These are phyloP conservation scores for Akanthomyces dipterigenus DNA, from an alignment of 2,329 filamentous ascomycete genomes.

Conservation along the genomic window DNA sequence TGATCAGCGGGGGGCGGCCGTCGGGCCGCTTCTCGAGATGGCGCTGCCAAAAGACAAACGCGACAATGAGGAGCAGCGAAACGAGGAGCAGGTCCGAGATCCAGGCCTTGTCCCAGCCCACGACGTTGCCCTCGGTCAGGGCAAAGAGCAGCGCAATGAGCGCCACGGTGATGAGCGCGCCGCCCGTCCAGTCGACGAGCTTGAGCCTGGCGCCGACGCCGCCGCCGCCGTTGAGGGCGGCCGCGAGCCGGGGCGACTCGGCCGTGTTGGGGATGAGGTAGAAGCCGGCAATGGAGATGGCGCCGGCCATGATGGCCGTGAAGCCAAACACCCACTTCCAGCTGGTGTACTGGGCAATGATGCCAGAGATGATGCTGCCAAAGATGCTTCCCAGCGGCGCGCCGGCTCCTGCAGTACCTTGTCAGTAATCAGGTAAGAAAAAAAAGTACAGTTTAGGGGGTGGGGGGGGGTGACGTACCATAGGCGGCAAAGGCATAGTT, in stretches of 20 bases:
- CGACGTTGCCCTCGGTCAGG: constrained; percentile 61
- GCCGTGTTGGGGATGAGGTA: constrained; percentile 47
- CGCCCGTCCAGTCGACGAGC: constrained; percentile 61
- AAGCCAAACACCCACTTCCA: constrained; percentile 66
- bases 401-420: constrained; percentile 42
- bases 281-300: constrained; percentile 49
- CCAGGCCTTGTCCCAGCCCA: constrained; percentile 60
- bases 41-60: constrained; percentile 56
- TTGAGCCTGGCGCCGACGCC: constrained; percentile 28
- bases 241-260: constrained; percentile 9
- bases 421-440: not conserved
- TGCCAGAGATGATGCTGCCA: constrained; percentile 57
- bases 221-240: not conserved
- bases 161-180: constrained; percentile 53
- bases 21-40: constrained; percentile 26
- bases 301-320: constrained; percentile 51
- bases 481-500: constrained; percentile 65
- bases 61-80: constrained; percentile 46
- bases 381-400: constrained; percentile 58
- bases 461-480: constrained; percentile 26
- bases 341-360: constrained; percentile 54
- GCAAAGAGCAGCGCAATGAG: constrained; percentile 59
- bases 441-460: not conserved
- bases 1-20: constrained; percentile 52
- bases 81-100: constrained; percentile 53